Conservation (phyloP, 257 asterid genomes). For the Penstemon davidsonii region DNA sequence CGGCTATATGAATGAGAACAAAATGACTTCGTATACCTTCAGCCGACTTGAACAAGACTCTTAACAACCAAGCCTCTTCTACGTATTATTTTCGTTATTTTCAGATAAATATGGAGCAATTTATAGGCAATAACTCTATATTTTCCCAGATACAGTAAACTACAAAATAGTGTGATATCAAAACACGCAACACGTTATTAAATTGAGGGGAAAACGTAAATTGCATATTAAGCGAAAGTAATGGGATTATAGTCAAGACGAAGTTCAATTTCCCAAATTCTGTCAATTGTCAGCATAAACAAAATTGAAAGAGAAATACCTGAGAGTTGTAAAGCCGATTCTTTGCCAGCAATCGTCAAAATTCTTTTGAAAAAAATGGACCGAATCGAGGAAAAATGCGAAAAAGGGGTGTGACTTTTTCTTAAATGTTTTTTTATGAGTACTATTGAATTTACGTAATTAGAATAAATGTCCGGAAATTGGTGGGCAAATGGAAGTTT, state of each 20-base stretch:
- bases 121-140: conserved; percentile 25
- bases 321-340: conserved; percentile 13
- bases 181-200: conserved; percentile 33
- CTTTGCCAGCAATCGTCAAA: conserved; percentile 3
- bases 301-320: conserved; percentile 16
- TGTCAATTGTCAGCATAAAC: conserved; percentile 12
- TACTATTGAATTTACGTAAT: not conserved
- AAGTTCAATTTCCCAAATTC: conserved; percentile 9
- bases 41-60: conserved; percentile 36
- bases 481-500: conserved; percentile 34
- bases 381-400: not conserved
- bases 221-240: conserved; percentile 22
- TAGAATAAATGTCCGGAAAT: not conserved
- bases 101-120: conserved; percentile 7
- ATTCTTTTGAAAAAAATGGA: conserved; percentile 6
- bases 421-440: not conserved
- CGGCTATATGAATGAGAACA: conserved; percentile 25
- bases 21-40: conserved; percentile 21
- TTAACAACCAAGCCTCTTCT: conserved; percentile 15
- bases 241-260: conserved; percentile 14
- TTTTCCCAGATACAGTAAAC: conserved; percentile 28
- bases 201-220: conserved; percentile 26
- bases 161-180: conserved; percentile 25
- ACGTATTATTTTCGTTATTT: not conserved
- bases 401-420: conserved; percentile 29